Evolutionary conservation across 2,329 filamentous ascomycete genomes (phyloP).

Genomic region (Colletotrichum tropicicola): DNA sequence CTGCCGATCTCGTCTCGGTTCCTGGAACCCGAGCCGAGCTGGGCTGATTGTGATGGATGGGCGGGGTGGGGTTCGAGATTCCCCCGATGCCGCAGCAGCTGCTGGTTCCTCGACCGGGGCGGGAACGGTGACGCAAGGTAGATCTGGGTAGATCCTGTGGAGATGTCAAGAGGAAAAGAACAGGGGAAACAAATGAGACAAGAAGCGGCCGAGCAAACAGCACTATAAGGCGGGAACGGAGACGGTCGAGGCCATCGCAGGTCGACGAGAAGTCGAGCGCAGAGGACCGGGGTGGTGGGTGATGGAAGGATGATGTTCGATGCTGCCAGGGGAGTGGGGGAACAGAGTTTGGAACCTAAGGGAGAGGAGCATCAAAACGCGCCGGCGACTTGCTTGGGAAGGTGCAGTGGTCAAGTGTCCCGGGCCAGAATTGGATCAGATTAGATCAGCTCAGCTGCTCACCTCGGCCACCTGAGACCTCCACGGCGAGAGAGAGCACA

Average conservation of each 20-base stretch:
- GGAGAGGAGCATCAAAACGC: neutral
- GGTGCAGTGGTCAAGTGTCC: no score
- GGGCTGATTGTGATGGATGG: slow-evolving; percentile 12
- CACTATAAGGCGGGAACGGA: neutral
- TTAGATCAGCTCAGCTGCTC: slow-evolving; percentile 1
- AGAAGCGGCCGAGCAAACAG: neutral
- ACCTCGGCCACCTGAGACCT: no score
- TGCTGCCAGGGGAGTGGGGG: neutral
- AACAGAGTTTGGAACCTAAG: neutral
- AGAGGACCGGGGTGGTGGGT: neutral
- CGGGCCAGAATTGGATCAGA: slow-evolving; percentile 3
- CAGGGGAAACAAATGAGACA: neutral
- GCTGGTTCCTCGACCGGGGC: slow-evolving; percentile 6
- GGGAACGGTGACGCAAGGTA: slow-evolving; percentile 21
- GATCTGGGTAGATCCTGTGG: slow-evolving; percentile 15
- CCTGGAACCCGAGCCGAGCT: slow-evolving; percentile 21
- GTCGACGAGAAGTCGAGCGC: neutral
- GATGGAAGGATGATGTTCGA: slow-evolving; percentile 14
- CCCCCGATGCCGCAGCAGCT: slow-evolving; percentile 30
- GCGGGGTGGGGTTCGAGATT: slow-evolving; percentile 23
- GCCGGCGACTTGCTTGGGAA: slow-evolving; percentile 14
- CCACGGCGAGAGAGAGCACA: no score
- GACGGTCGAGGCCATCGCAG: slow-evolving; percentile 14
- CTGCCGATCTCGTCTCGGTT: slow-evolving; percentile 24
- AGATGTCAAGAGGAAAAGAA: neutral